A percentile compares a stretch with the other conserved stretches of the same genome.
Conservation (phyloP, 306 rosid genomes). For the Lablab purpureus region DNA sequence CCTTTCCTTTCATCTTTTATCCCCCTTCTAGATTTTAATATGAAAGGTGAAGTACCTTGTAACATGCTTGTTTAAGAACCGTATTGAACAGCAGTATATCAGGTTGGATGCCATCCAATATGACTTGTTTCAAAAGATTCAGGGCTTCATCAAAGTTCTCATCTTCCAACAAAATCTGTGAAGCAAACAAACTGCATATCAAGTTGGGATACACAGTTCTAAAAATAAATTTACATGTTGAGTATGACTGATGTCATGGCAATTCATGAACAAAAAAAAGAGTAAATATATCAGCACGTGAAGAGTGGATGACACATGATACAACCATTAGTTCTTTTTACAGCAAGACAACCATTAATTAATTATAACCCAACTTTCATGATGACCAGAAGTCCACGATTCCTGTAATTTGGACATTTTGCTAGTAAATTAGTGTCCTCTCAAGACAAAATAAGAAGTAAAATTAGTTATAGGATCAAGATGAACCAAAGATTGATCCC, state of each 20-base stretch:
- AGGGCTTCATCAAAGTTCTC: conserved; percentile 66
- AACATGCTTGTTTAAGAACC: conserved; percentile 63
- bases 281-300: background rate
- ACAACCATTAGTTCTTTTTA: background rate
- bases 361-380: conserved; percentile 34
- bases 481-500: conserved; percentile 4
- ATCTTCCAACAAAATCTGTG: conserved; percentile 77
- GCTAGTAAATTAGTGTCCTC: conserved; percentile 9
- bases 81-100: conserved; percentile 71
- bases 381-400: conserved; percentile 29
- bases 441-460: conserved; percentile 24
- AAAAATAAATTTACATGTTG: conserved; percentile 7
- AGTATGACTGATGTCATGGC: conserved; percentile 8
- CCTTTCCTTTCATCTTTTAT: conserved; percentile 28
- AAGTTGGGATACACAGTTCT: conserved; percentile 34
- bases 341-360: background rate
- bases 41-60: conserved; percentile 58
- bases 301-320: conserved; percentile 11
- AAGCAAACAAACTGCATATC: conserved; percentile 45
- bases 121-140: conserved; percentile 69
- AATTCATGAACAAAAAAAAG: background rate
- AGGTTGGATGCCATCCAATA: conserved; percentile 63
- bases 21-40: conserved; percentile 25
- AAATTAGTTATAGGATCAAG: background rate
- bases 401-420: background rate